Conservation (phyloP, 139 green algal species). For the Chlamydomonas applanata region DNA sequence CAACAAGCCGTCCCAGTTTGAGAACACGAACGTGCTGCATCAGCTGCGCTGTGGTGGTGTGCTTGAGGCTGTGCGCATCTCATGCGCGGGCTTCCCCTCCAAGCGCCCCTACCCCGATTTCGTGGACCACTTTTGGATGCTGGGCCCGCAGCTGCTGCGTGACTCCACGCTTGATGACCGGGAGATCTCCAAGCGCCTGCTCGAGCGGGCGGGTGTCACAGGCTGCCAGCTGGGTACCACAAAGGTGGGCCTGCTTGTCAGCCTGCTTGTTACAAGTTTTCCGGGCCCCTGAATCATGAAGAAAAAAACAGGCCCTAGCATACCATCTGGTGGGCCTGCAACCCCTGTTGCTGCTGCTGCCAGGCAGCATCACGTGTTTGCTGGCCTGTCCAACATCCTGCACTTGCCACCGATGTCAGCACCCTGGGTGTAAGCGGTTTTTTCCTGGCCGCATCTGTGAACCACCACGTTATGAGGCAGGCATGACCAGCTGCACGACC, state of each 20-base stretch:
- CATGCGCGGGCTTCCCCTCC: conserved; percentile 91
- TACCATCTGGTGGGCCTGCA: neutral
- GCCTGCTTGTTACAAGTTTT: neutral
- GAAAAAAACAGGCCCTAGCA: no score
- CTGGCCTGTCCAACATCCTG: no score
- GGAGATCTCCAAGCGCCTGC: conserved; percentile 33
- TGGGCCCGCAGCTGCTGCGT: conserved; percentile 62
- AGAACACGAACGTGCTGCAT: conserved; percentile 91
- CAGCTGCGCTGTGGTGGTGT: conserved; percentile 97
- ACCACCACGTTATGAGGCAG: no score
- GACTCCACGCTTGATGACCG: conserved; percentile 55
- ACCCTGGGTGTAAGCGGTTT: no score
- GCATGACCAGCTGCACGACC: no score
- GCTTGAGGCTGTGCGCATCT: conserved; percentile 97
- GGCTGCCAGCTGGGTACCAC: conserved; percentile 82
- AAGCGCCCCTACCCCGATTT: conserved; percentile 88
- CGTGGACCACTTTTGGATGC: conserved; percentile 91
- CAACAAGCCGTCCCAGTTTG: conserved; percentile 85
- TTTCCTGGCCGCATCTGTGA: no score
- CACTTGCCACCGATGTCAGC: no score
- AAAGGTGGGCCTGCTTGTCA: conserved; percentile 58
- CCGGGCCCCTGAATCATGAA: neutral
- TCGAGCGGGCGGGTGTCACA: conserved; percentile 17
- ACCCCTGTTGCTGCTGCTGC: neutral
- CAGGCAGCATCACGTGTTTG: neutral